phyloP scores from a whole-genome alignment of 768 basidiomycete species.

The Hygrocybe punicea region DNA sequence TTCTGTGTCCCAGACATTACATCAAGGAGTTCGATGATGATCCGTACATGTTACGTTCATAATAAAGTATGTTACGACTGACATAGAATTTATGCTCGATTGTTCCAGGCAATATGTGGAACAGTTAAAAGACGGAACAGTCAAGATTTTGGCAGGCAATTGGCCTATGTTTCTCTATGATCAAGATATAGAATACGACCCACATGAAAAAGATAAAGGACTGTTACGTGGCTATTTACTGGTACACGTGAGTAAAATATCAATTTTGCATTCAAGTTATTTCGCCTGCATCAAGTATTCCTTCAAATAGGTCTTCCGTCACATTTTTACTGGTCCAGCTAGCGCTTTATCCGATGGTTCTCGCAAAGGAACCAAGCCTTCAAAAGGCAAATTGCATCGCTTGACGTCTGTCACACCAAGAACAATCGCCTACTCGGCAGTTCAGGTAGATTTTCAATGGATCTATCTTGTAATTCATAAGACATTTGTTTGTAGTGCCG shows the following conservation, averaged over 20 bases:
- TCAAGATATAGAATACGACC: conserved; percentile 1
- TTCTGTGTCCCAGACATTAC: not conserved
- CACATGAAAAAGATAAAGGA: not conserved
- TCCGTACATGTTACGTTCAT: not conserved
- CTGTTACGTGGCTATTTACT: conserved; percentile 1
- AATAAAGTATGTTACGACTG: not conserved
- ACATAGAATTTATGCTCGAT: not conserved
- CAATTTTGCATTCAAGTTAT: not conserved
- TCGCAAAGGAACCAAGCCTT: not conserved
- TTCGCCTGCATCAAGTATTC: not conserved
- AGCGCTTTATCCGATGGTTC: not conserved
- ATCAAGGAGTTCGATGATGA: not conserved
- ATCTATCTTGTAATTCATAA: too few relatives aligned
- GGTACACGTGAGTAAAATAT: conserved; percentile 1
- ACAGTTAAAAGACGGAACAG: not conserved
- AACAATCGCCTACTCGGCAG: too few relatives aligned
- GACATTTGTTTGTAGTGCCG: too few relatives aligned
- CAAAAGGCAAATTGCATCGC: not conserved
- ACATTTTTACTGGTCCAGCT: conserved; percentile 5
- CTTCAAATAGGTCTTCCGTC: conserved; percentile 1
- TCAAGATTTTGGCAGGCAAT: not conserved
- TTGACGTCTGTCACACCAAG: too few relatives aligned
- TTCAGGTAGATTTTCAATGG: too few relatives aligned
- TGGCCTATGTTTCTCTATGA: conserved; percentile 9
- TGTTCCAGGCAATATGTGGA: conserved; percentile 2